A percentile compares a stretch with the other conserved stretches of the same genome.
These are phyloP conservation scores for Coriaria nepalensis DNA, from an alignment of 306 rosid genomes.

Conservation along the genomic window DNA sequence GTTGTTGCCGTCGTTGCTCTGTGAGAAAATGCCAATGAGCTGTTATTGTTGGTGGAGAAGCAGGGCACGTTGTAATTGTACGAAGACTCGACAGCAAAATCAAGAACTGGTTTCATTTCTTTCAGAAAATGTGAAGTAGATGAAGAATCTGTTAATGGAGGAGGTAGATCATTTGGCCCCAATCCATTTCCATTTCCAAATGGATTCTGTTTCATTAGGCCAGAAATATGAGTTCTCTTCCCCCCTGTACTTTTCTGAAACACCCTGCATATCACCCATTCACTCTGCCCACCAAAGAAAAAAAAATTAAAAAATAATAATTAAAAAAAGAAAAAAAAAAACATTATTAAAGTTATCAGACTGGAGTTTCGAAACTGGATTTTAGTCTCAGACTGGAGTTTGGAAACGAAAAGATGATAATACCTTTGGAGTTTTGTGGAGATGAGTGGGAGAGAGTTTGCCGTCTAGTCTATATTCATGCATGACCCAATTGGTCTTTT, in stretches of 20 bases:
- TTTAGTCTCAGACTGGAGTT: no score
- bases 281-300: slow-evolving; percentile 42
- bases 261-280: slow-evolving; percentile 92
- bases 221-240: slow-evolving; percentile 58
- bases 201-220: slow-evolving; percentile 33
- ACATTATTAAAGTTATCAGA: background rate
- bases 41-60: slow-evolving; percentile 64
- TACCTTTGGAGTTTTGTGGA: slow-evolving; percentile 90
- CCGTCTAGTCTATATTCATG: slow-evolving; percentile 93
- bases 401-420: background rate
- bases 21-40: slow-evolving; percentile 8
- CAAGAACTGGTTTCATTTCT: slow-evolving; percentile 25
- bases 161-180: slow-evolving; percentile 46
- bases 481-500: slow-evolving; percentile 89
- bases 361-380: no score
- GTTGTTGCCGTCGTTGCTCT: background rate
- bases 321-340: background rate
- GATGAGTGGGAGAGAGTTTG: slow-evolving; percentile 53
- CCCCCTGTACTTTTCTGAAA: slow-evolving; percentile 70
- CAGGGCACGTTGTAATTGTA: slow-evolving; percentile 76
- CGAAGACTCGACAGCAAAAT: slow-evolving; percentile 9
- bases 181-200: slow-evolving; percentile 31
- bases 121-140: slow-evolving; percentile 33
- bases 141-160: slow-evolving; percentile 42
- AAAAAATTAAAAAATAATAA: background rate